These are phyloP conservation scores for Lyophyllum shimeji DNA, from an alignment of 768 basidiomycete species.

Conservation along the genomic window DNA sequence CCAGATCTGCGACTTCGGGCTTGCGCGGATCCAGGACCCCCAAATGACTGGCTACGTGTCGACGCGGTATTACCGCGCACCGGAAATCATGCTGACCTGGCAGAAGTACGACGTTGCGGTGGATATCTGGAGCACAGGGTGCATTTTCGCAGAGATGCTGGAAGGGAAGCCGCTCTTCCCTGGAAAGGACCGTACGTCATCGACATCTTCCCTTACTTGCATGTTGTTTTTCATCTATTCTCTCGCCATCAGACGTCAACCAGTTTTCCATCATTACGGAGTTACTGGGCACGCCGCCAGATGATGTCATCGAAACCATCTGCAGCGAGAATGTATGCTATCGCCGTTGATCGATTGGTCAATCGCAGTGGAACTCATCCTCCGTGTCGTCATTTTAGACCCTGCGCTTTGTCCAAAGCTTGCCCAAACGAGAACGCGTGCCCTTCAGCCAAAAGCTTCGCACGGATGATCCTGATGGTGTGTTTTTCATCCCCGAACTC, in stretches of 20 bases:
- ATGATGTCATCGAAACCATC: constrained; percentile 99
- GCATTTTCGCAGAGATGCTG: constrained; percentile 99
- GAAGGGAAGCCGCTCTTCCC: constrained; percentile 99
- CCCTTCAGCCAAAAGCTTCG: constrained; percentile 94
- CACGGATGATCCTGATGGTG: constrained; percentile 84
- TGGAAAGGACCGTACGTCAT: constrained; percentile 93
- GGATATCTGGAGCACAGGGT: constrained; percentile 99
- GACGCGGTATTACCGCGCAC: constrained; percentile 97
- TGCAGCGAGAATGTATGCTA: constrained; percentile 89
- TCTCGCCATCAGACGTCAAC: constrained; percentile 78
- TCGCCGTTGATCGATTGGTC: not conserved
- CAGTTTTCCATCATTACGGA: constrained; percentile 99
- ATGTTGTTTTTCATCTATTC: constrained; percentile 5
- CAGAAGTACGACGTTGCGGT: constrained; percentile 99
- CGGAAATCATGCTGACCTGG: constrained; percentile 99
- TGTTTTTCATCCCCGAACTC: constrained; percentile 24
- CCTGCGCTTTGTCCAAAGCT: constrained; percentile 95
- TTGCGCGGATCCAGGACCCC: constrained; percentile 97
- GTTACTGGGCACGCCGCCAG: constrained; percentile 95
- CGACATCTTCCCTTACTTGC: constrained; percentile 2
- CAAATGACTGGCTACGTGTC: constrained; percentile 99
- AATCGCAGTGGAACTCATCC: not conserved
- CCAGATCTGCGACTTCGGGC: constrained; percentile 97
- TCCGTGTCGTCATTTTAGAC: constrained; percentile 54
- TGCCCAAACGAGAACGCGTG: constrained; percentile 94